A percentile compares a stretch with the other conserved stretches of the same genome.
phyloP scores from a whole-genome alignment of 2,329 filamentous ascomycete genomes.

The Ophiostoma triangulosporum region DNA sequence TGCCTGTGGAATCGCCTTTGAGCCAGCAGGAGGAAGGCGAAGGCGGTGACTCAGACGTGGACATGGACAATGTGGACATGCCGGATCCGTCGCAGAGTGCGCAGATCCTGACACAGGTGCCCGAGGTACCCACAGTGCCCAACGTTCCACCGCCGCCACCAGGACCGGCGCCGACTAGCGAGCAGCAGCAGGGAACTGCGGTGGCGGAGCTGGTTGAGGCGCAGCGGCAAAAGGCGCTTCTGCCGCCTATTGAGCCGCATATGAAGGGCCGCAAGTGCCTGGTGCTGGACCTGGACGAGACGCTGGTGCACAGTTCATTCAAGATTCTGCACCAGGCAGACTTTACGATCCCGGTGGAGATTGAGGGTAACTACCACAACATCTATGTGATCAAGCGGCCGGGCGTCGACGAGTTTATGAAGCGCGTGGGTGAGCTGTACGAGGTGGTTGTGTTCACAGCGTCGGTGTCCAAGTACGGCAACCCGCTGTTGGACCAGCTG shows the following conservation, averaged over 20 bases:
- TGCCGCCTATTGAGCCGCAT: constrained; percentile 70
- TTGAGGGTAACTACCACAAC: constrained; percentile 97
- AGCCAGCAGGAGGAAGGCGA: constrained; percentile 25
- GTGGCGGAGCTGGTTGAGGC: constrained; percentile 18
- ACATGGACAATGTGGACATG: constrained; percentile 52
- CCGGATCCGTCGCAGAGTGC: constrained; percentile 36
- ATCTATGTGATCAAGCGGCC: constrained; percentile 98
- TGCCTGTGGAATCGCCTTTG: constrained; percentile 28
- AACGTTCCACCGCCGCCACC: constrained; percentile 31
- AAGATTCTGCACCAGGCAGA: constrained; percentile 98
- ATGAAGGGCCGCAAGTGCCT: constrained; percentile 84
- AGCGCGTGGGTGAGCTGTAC: constrained; percentile 91
- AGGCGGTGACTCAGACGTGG: background rate
- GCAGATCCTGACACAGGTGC: constrained; percentile 24
- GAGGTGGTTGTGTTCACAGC: constrained; percentile 98
- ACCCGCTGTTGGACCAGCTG: constrained; percentile 87
- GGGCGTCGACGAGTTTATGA: constrained; percentile 98
- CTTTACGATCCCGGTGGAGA: constrained; percentile 97
- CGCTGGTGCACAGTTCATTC: constrained; percentile 94
- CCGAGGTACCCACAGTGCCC: constrained; percentile 18
- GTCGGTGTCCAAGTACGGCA: constrained; percentile 97
- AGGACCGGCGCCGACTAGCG: constrained; percentile 26
- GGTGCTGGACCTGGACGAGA: constrained; percentile 91
- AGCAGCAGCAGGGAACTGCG: constrained; percentile 22
- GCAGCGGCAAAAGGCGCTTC: constrained; percentile 49